phyloP scores from a whole-genome alignment of 148 eudicot species.

The Suaeda aralocaspica region DNA sequence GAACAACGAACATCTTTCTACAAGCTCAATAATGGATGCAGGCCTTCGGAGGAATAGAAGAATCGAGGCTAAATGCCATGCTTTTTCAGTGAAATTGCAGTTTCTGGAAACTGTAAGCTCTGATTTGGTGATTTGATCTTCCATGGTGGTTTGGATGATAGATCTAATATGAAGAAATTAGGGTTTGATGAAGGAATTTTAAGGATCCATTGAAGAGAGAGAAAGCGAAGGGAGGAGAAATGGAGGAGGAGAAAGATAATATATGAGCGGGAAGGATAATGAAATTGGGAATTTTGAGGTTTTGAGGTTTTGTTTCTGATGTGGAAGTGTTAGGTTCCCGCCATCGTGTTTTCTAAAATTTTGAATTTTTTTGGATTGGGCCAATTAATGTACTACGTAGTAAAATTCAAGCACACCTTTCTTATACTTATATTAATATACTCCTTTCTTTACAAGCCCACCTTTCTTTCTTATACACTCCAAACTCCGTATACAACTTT shows the following conservation, averaged over 20 bases:
- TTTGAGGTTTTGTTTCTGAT: neutral
- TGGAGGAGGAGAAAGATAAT: neutral
- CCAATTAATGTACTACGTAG: too few species aligned
- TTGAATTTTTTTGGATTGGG: neutral
- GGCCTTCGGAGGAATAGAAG: constrained; percentile 44
- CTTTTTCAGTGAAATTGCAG: constrained; percentile 29
- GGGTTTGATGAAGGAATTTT: neutral
- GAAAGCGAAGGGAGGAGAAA: neutral
- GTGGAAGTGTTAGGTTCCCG: neutral
- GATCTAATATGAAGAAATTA: constrained; percentile 23
- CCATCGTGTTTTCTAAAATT: neutral
- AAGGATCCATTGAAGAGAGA: constrained; percentile 24
- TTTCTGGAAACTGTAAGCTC: constrained; percentile 21
- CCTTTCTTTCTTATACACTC: too few species aligned
- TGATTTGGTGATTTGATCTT: constrained; percentile 22
- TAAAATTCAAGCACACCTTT: too few species aligned
- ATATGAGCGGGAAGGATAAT: constrained; percentile 15
- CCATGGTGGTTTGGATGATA: constrained; percentile 12
- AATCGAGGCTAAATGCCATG: constrained; percentile 53
- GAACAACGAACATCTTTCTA: constrained; percentile 37
- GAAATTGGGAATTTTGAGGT: neutral
- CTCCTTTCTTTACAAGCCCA: too few species aligned
- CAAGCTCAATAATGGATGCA: constrained; percentile 43
- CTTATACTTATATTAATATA: too few species aligned
- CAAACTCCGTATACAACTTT: too few species aligned